phyloP scores from a whole-genome alignment of 2,329 filamentous ascomycete genomes.

The Botryosphaeria agaves region DNA sequence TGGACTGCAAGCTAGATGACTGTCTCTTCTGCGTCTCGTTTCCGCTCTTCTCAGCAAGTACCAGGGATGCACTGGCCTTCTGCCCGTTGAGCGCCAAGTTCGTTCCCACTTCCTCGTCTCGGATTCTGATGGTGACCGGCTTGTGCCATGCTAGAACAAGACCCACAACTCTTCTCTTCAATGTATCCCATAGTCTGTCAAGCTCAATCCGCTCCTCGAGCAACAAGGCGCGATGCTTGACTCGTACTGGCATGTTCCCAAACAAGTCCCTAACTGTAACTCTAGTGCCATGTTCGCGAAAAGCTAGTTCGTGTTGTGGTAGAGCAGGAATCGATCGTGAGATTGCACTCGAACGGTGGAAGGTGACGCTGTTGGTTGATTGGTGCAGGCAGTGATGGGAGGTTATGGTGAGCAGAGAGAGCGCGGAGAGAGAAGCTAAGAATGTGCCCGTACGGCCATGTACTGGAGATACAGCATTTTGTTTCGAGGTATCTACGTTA shows the following conservation, averaged over 20 bases:
- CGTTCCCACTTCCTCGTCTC: constrained; percentile 29
- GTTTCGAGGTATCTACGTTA: constrained; percentile 61
- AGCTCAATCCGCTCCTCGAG: constrained; percentile 32
- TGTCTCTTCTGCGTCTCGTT: constrained; percentile 9
- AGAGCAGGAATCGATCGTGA: constrained; percentile 45
- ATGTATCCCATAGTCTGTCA: constrained; percentile 45
- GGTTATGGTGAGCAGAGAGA: constrained; percentile 61
- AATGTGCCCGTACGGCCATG: constrained; percentile 62
- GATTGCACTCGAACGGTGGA: constrained; percentile 53
- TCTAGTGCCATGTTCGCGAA: constrained; percentile 51
- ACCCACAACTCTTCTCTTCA: constrained; percentile 41
- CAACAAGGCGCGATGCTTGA: constrained; percentile 53
- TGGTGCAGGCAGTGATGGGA: constrained; percentile 48
- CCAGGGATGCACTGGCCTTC: no score
- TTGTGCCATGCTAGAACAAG: constrained; percentile 54
- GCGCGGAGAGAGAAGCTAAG: constrained; percentile 54
- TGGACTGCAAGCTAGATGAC: constrained; percentile 12
- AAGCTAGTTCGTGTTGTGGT: constrained; percentile 37
- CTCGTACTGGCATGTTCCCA: constrained; percentile 75
- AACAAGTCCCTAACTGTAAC: constrained; percentile 68
- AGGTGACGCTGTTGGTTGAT: constrained; percentile 45
- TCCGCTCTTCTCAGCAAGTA: constrained; percentile 12
- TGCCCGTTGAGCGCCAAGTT: constrained; percentile 14
- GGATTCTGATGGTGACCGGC: constrained; percentile 39
- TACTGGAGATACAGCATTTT: constrained; percentile 21